phyloP scores from a whole-genome alignment of 139 green algal species.

The Chlamydomonas applanata region DNA sequence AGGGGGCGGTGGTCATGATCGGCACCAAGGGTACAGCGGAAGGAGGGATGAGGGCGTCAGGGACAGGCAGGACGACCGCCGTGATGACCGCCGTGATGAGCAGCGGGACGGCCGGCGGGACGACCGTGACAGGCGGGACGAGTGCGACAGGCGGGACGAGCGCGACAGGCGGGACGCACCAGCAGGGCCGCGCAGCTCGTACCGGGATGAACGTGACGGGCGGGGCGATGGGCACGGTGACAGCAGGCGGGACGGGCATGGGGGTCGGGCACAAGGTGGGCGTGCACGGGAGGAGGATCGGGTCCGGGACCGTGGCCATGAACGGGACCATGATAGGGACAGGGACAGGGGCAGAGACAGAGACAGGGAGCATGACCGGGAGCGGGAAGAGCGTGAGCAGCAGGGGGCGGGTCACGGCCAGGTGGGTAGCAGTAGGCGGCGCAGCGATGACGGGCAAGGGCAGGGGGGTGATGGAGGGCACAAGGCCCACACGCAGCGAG shows the following conservation, averaged over 20 bases:
- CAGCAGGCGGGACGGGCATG: not conserved
- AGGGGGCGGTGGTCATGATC: not conserved
- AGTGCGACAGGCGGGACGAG: not conserved
- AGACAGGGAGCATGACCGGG: not conserved
- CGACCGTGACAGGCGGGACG: not conserved
- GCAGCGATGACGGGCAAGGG: not conserved
- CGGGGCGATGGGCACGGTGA: not conserved
- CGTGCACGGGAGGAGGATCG: not conserved
- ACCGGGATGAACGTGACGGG: no score
- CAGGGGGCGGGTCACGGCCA: not conserved
- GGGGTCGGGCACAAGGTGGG: not conserved
- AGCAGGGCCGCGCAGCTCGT: no score
- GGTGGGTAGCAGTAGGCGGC: no score
- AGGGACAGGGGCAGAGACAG: not conserved
- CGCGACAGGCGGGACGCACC: not conserved
- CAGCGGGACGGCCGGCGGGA: not conserved
- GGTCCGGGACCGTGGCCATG: not conserved
- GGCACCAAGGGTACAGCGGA: conserved; percentile 7
- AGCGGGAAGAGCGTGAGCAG: not conserved
- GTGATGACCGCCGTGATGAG: conserved; percentile 7
- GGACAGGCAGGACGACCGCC: no score
- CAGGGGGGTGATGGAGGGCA: not conserved
- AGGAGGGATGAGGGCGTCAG: conserved; percentile 8
- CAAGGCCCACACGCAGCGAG: not conserved
- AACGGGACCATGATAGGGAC: not conserved